These are phyloP conservation scores for Aspergillus ochraceus DNA, from an alignment of 2,329 filamentous ascomycete genomes.

Conservation along the genomic window DNA sequence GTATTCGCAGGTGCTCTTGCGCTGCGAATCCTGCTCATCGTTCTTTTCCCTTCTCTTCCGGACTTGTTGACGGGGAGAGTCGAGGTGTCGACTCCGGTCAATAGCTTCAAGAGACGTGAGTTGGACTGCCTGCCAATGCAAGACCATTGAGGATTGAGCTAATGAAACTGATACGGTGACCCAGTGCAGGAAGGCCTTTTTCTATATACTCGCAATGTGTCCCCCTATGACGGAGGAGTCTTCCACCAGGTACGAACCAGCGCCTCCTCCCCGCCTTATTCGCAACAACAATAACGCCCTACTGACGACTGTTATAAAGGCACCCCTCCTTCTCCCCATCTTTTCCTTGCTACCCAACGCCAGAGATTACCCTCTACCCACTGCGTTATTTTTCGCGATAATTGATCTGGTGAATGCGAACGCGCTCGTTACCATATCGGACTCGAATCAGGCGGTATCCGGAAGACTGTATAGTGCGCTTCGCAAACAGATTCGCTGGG, in stretches of 20 bases:
- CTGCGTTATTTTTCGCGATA: constrained; percentile 74
- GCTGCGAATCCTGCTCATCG: constrained; percentile 76
- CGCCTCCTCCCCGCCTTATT: background rate
- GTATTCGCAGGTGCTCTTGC: constrained; percentile 75
- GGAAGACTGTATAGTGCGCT: constrained; percentile 77
- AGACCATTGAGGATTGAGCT: background rate
- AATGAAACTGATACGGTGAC: constrained; percentile 4
- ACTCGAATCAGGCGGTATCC: constrained; percentile 74
- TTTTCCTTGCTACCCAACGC: constrained; percentile 83
- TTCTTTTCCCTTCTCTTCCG: constrained; percentile 78
- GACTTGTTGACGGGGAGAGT: constrained; percentile 85
- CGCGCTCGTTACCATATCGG: constrained; percentile 75
- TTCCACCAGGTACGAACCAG: constrained; percentile 59
- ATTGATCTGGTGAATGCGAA: constrained; percentile 81
- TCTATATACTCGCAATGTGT: constrained; percentile 93
- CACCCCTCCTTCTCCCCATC: constrained; percentile 84
- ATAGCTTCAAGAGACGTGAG: constrained; percentile 95
- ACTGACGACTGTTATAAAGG: constrained; percentile 50
- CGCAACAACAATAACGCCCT: background rate
- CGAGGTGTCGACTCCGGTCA: constrained; percentile 94
- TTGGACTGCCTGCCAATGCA: constrained; percentile 10
- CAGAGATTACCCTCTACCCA: constrained; percentile 66
- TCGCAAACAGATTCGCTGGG: constrained; percentile 72
- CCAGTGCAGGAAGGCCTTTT: constrained; percentile 94
- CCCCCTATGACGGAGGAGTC: constrained; percentile 92